Evolutionary conservation across 768 basidiomycete species (phyloP), one percentile per base, ranked within the genome.

Genomic region (Megacollybia marginata): DNA sequence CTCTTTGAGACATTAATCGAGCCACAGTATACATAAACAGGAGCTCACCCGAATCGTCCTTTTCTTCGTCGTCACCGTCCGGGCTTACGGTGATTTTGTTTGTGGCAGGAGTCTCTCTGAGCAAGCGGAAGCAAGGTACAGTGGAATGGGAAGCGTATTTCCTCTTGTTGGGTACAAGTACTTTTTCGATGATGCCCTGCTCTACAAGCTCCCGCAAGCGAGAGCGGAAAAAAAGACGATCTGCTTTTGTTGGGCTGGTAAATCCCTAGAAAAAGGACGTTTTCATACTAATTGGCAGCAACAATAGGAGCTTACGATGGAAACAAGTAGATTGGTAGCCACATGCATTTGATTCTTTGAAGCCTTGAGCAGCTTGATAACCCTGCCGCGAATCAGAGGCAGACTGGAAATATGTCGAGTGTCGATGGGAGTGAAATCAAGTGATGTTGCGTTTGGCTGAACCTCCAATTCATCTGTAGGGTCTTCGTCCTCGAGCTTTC

Each of bases 201-300:
- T 80, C 76, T 16, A 88, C 75, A 57, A 93, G 70, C 55, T 86
- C 87, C 2, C 81, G 78, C 36, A 92, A 69, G 42, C 89, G 75
- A 33, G 75, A 79, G 59, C 83, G 80, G 62, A 93, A 90, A 58
- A 91, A 89, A 12, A 90, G 79, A n/a, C 90, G 78, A 55, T 91
- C 84, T 4, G 79, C 79, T 63, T 83, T 88, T 5, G 77, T 81
- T 32, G 87, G 88, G 60, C 83, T 82, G 18, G 70, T 57, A 61
- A 89, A 89, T 2, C 90, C 90, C 89, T 92, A 50, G 4, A 47
- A 38, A 47, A 11, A 10, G 42, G 32, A 28, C 23, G 23, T 28
- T 28, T 28, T 2, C 23, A 28, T 2, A 28, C 23, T 36, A 35
- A 35, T 35, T 34, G 42, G 38, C 19, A 28, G 23, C 23, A 28